Conservation (phyloP, 192 early-diverging fungal species). For the Phycomyces blakesleeanus region DNA sequence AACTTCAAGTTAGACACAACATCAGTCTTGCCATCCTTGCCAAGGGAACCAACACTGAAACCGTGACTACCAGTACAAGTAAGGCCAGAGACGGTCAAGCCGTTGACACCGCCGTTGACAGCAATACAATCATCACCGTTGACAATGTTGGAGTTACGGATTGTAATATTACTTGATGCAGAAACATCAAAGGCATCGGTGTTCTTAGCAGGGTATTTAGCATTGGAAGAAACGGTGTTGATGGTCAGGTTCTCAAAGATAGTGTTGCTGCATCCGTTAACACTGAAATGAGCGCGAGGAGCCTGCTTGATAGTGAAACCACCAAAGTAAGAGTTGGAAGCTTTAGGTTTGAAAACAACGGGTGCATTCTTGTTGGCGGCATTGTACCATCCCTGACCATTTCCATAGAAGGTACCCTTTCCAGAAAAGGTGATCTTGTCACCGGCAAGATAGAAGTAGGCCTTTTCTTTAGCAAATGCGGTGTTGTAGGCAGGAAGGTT, state of each 20-base stretch:
- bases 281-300: conserved; percentile 20
- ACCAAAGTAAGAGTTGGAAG: conserved; percentile 20
- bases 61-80: conserved; percentile 31
- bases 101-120: conserved; percentile 41
- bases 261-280: conserved; percentile 7
- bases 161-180: conserved; percentile 29
- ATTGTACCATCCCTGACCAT: conserved; percentile 21
- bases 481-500: conserved; percentile 10
- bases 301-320: conserved; percentile 18
- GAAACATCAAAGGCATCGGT: conserved; percentile 42
- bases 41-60: conserved; percentile 20
- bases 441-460: conserved; percentile 14
- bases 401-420: conserved; percentile 18
- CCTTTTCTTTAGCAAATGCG: conserved; percentile 1
- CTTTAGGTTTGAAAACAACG: conserved; percentile 1
- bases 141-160: conserved; percentile 32
- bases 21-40: conserved; percentile 8
- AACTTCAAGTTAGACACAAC: conserved; percentile 41
- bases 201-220: conserved; percentile 34
- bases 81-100: conserved; percentile 40
- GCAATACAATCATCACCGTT: conserved; percentile 54
- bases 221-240: conserved; percentile 18
- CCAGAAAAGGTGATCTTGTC: conserved; percentile 14
- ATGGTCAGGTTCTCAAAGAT: conserved; percentile 7
- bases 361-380: not conserved